Evolutionary conservation across 805 yeast genomes (phyloP), one percentile per base, ranked within the genome.

Genomic region (Starmerella etchellsii): DNA sequence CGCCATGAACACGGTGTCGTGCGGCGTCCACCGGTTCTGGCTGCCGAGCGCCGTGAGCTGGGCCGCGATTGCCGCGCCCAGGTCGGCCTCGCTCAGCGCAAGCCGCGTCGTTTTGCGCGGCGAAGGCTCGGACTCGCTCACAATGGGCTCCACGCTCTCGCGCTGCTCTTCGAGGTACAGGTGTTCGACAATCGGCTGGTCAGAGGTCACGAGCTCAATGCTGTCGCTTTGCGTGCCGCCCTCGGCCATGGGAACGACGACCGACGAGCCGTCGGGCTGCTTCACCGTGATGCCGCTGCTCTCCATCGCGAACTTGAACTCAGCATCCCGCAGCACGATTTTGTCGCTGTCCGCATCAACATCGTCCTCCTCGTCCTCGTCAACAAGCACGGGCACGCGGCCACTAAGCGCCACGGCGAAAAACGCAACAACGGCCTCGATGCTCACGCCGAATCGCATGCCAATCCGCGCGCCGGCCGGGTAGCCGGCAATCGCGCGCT

Each of bases 61-160:
- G 7, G 62, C 55, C 1, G 65, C 65, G 9, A 63, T 47, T 1
- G 65, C 57, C 1, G 59, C 46, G 6, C 62, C 62, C 15, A 63
- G 44, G 29, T 53, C 51, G 27, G 41, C 38, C 30, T 52, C 48
- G n/a, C 49, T 26, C 39, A 51, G 47, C 11, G 30, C 13, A 7
- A 23, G 25, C 25, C 25, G 25, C 14, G 4, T 4, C 18, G 19
- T 8, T 14, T 14, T 5, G 26, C 36, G 36, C 14, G 18, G 20
- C 18, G 7, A 10, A 7, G 18, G 20, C 18, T 29, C 20, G 9
- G 11, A 7, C 7, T 7, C 18, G 20, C 20, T 10, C 10, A 7
- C 32, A 23, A 23, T 23, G 25, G 7, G 10, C 25, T 7, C 10
- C 10, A 8, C 10, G n/a, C 14, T 7, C 15, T 10, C 30, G 14